These are phyloP conservation scores for Solanum sitiens DNA, from an alignment of 257 asterid genomes.

Conservation along the genomic window DNA sequence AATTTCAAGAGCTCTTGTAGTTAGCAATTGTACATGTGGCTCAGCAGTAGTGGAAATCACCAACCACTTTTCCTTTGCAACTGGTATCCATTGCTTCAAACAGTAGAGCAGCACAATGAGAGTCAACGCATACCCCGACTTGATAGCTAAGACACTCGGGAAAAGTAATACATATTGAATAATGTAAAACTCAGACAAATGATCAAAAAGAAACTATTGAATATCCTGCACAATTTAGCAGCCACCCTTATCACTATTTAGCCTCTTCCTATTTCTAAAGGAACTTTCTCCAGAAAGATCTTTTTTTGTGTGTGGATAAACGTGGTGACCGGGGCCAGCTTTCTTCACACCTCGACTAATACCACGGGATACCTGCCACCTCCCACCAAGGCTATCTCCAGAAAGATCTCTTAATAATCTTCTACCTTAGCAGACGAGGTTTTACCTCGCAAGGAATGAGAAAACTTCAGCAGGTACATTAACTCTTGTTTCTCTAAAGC, in stretches of 20 bases:
- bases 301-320: neutral
- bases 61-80: conserved; percentile 68
- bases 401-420: neutral
- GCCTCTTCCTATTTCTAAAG: neutral
- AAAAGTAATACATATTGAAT: neutral
- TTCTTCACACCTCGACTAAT: neutral
- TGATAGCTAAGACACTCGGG: neutral
- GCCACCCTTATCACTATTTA: neutral
- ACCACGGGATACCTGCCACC: neutral
- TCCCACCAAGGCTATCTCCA: neutral
- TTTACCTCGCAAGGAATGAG: neutral
- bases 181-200: neutral
- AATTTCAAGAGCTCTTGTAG: conserved; percentile 46
- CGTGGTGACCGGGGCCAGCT: neutral
- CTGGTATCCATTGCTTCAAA: conserved; percentile 72
- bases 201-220: neutral
- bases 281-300: neutral
- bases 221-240: neutral
- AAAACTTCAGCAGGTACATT: neutral
- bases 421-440: neutral
- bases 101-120: neutral
- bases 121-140: neutral
- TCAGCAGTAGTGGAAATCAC: conserved; percentile 45
- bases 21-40: conserved; percentile 62
- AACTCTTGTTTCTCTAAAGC: neutral